Evolutionary conservation across 2,329 filamentous ascomycete species (phyloP), one percentile per base, ranked within the genome.

Genomic region (Arthrobotrys entomopaga): DNA sequence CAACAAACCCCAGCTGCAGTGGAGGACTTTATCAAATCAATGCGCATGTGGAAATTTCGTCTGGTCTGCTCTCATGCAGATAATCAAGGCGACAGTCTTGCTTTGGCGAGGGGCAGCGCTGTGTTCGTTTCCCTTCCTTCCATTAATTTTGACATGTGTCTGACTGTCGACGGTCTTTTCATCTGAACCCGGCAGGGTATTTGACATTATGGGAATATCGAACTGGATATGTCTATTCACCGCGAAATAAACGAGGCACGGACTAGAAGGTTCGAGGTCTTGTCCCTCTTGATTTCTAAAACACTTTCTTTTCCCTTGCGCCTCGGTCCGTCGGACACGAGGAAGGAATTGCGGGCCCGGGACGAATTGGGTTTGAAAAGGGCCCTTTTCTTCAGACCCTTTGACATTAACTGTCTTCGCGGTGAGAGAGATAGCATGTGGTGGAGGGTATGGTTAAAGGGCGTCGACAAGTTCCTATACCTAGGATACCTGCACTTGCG

Each of bases 321-420:
- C 69, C 69, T 73, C 69, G 61, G 69, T 65, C 69, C 69, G 69
- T 40, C 69, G 61, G 69, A 42, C 67, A 72, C 60, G 60, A 65
- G 60, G 60, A 59, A 26, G 22, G n/a, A n/a, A 34, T n/a, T 59
- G 29, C 56, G 56, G 56, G 56, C 46, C 8, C 40, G 29, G 20
- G 20, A 20, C 48, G 20, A 20, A 50, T 46, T 1, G 16, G 10
- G 6, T 34, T 34, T 10, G 42, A n/a, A 46, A 15, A 6, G 42
- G 15, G 20, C 48, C 20, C 48, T 50, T 22, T 40, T 19, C 26
- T 57, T 57, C 29, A 10, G 10, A 34, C 29, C 29, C 26, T 10
- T 34, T 34, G 7, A 10, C 7, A 2, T 34, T 34, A 34, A n/a
- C 20, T 50, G 19, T 24, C 19, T 22, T 22, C 8, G 46, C 46